Evolutionary conservation across 2,329 filamentous ascomycete species (phyloP).

Genomic region (Eutypella sp.): DNA sequence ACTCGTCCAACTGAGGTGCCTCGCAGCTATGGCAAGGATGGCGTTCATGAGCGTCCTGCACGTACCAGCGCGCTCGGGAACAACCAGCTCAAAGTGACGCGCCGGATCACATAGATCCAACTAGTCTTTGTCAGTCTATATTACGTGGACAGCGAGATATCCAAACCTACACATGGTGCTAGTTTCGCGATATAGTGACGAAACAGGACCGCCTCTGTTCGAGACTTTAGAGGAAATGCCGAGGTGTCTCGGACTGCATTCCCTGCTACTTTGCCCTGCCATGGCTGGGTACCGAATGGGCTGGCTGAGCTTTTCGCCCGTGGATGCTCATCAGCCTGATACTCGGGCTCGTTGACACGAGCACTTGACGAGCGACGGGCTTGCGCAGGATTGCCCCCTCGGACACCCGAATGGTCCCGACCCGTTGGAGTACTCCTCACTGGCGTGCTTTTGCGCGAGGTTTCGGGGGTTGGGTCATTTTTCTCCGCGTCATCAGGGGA

Average conservation of each 20-base stretch:
- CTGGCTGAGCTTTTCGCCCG: conserved; percentile 5
- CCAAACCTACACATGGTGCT: conserved; percentile 28
- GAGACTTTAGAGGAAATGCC: conserved; percentile 24
- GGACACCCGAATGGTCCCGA: neutral
- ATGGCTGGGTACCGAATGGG: conserved; percentile 7
- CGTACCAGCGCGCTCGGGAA: conserved; percentile 46
- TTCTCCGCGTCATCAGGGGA: conserved; percentile 12
- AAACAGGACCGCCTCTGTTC: conserved; percentile 28
- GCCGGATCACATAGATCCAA: conserved; percentile 27
- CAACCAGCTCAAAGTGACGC: conserved; percentile 47
- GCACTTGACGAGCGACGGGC: conserved; percentile 3
- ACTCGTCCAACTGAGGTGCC: conserved; percentile 46
- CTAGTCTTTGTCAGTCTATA: conserved; percentile 15
- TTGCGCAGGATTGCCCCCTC: neutral
- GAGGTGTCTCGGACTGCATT: conserved; percentile 15
- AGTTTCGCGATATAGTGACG: conserved; percentile 32
- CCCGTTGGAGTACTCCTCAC: neutral
- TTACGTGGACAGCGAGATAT: neutral
- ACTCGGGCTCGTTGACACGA: conserved; percentile 1
- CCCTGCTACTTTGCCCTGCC: conserved; percentile 6
- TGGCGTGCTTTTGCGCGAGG: neutral
- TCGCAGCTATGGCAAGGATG: conserved; percentile 50
- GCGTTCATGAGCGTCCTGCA: conserved; percentile 51
- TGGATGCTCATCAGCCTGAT: conserved; percentile 3
- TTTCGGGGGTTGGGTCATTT: conserved; percentile 8